Evolutionary conservation across 2,329 filamentous ascomycete species (phyloP).

Genomic region (Rhytidhysteron rufulum): DNA sequence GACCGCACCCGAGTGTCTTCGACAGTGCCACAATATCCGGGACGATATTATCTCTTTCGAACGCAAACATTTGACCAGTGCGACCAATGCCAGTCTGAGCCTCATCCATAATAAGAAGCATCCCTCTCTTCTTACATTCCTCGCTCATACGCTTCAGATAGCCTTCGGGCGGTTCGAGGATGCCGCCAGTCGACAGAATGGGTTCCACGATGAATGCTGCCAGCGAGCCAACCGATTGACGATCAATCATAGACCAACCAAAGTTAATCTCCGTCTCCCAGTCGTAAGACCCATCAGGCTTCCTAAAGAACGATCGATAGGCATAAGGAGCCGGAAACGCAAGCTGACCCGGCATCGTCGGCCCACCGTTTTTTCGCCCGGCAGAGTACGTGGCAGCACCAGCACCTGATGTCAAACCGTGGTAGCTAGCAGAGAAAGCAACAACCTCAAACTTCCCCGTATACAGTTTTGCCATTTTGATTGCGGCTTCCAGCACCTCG

Average conservation of each 20-base stretch:
- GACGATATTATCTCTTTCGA: slow-evolving; percentile 41
- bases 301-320: slow-evolving; percentile 56
- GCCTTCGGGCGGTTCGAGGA: slow-evolving; percentile 52
- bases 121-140: slow-evolving; percentile 52
- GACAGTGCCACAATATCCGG: slow-evolving; percentile 46
- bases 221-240: slow-evolving; percentile 53
- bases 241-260: slow-evolving; percentile 56
- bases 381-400: slow-evolving; percentile 49
- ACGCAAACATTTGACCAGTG: slow-evolving; percentile 57
- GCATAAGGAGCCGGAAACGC: slow-evolving; percentile 54
- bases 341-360: slow-evolving; percentile 50
- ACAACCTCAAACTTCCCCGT: slow-evolving; percentile 61
- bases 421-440: slow-evolving; percentile 53
- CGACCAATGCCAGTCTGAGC: slow-evolving; percentile 58
- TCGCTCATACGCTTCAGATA: slow-evolving; percentile 52
- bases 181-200: slow-evolving; percentile 53
- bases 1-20: slow-evolving; percentile 26
- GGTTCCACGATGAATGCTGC: slow-evolving; percentile 58
- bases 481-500: slow-evolving; percentile 50
- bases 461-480: slow-evolving; percentile 58
- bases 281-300: slow-evolving; percentile 54
- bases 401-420: slow-evolving; percentile 54
- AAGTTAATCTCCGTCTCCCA: slow-evolving; percentile 60
- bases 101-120: slow-evolving; percentile 59
- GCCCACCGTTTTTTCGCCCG: slow-evolving; percentile 42